These are phyloP conservation scores for Neodidymelliopsis sp. DNA, from an alignment of 2,329 filamentous ascomycete genomes.

Conservation along the genomic window DNA sequence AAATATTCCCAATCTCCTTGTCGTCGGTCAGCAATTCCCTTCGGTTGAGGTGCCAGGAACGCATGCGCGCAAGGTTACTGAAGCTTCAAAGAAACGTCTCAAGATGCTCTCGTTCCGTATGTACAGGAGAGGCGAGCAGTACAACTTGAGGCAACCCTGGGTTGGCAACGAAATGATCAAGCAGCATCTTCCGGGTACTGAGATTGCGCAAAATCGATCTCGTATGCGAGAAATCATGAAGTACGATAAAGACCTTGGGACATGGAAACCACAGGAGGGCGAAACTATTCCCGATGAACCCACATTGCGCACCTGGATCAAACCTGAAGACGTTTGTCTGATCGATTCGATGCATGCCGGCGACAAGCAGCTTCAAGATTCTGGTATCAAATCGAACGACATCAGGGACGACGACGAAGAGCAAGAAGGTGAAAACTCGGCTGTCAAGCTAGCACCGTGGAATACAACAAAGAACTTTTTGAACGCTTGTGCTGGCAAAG, in stretches of 20 bases:
- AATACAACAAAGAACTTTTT: constrained; percentile 96
- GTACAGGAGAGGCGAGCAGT: constrained; percentile 76
- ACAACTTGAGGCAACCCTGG: constrained; percentile 76
- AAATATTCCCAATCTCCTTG: constrained; percentile 88
- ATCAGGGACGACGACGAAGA: constrained; percentile 69
- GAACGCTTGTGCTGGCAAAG: constrained; percentile 90
- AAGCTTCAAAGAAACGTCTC: constrained; percentile 93
- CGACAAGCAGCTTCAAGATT: constrained; percentile 86
- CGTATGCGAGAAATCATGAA: constrained; percentile 96
- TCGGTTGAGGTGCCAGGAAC: constrained; percentile 91
- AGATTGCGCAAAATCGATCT: constrained; percentile 92
- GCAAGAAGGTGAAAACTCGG: constrained; percentile 76
- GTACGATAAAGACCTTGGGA: constrained; percentile 86
- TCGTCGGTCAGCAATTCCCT: constrained; percentile 92
- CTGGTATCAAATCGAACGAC: constrained; percentile 77
- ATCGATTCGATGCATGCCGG: constrained; percentile 98
- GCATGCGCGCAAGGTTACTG: constrained; percentile 93
- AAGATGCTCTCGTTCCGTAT: constrained; percentile 95
- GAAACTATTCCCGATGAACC: constrained; percentile 82
- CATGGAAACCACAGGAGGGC: constrained; percentile 75
- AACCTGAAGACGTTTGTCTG: constrained; percentile 92
- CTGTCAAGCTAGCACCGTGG: constrained; percentile 93
- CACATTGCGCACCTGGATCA: constrained; percentile 84
- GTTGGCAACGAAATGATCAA: constrained; percentile 72
- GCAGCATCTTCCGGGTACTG: constrained; percentile 86